Percentiles rank a stretch among this genome's conserved stretches.
These are phyloP conservation scores for Pisolithus thermaeus DNA, from an alignment of 1,284 basidiomycete species.

Conservation along the genomic window DNA sequence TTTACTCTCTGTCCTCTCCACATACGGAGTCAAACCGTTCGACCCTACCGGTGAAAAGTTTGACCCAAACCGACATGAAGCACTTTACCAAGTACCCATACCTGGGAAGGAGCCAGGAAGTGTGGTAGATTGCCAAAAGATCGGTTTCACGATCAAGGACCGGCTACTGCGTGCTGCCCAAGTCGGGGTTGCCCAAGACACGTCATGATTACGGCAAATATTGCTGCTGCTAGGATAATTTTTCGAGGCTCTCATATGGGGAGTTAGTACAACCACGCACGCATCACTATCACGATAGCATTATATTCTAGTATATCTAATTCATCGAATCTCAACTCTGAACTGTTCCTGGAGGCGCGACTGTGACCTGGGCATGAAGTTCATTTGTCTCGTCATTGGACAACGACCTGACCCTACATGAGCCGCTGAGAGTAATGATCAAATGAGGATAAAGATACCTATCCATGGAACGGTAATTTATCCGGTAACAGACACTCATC, in stretches of 20 bases:
- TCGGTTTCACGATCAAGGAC: conserved; percentile 90
- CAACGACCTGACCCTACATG: conserved; percentile 56
- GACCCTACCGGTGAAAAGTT: conserved; percentile 91
- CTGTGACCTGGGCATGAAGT: conserved; percentile 59
- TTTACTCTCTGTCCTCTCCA: conserved; percentile 84
- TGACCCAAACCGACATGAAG: conserved; percentile 94
- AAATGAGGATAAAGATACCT: conserved; percentile 42
- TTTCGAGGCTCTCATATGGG: conserved; percentile 14
- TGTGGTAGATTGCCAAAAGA: conserved; percentile 88
- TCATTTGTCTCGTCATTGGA: conserved; percentile 88
- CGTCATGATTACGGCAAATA: conserved; percentile 34
- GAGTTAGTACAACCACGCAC: conserved; percentile 9
- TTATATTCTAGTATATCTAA: conserved; percentile 28
- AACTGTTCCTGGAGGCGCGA: conserved; percentile 51
- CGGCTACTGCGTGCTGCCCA: conserved; percentile 91
- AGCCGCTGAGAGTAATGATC: background rate
- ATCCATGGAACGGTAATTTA: conserved; percentile 98
- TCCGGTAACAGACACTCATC: conserved; percentile 82
- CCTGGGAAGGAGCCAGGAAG: conserved; percentile 84
- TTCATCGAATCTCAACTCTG: conserved; percentile 74
- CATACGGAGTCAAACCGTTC: conserved; percentile 88
- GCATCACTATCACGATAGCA: conserved; percentile 27
- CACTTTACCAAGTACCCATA: conserved; percentile 91
- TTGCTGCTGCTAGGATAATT: conserved; percentile 3
- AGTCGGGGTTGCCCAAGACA: conserved; percentile 88